Evolutionary conservation across 768 basidiomycete genomes (phyloP).

Genomic region (Lentinula raphanica): DNA sequence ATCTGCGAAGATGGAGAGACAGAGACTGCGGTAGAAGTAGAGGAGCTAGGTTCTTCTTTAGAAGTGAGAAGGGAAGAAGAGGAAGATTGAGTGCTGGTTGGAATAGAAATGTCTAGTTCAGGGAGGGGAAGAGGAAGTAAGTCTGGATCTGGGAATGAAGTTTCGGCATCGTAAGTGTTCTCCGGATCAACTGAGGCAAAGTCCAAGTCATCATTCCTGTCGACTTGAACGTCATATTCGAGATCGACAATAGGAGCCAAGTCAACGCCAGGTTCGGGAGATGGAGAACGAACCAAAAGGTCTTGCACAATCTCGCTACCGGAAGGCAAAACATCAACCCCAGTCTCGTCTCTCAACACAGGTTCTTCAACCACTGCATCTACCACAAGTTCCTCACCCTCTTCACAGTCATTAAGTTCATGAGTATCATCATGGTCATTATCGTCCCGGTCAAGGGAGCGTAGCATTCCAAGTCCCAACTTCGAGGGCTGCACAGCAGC

Average conservation of each 20-base stretch:
- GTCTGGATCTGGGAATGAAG: slow-evolving; percentile 35
- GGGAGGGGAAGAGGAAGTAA: slow-evolving; percentile 39
- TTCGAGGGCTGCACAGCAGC: not conserved
- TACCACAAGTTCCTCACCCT: not conserved
- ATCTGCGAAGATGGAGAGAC: slow-evolving; percentile 24
- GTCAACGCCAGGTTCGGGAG: not conserved
- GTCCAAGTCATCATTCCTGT: too few species aligned
- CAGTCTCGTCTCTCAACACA: not conserved
- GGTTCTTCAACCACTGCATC: not conserved
- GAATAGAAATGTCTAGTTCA: slow-evolving; percentile 12
- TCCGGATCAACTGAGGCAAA: too few species aligned
- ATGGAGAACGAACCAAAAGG: not conserved
- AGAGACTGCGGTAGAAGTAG: slow-evolving; percentile 16
- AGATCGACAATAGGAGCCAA: too few species aligned
- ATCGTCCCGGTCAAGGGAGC: not conserved
- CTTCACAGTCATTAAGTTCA: not conserved
- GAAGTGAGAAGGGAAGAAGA: slow-evolving; percentile 14
- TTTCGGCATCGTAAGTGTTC: not conserved
- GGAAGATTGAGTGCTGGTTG: slow-evolving; percentile 11
- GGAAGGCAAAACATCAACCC: not conserved
- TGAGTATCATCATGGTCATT: not conserved
- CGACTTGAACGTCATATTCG: too few species aligned
- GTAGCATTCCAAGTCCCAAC: not conserved
- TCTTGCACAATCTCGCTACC: not conserved
- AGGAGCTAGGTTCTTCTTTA: slow-evolving; percentile 9